Base-by-base conservation (phyloP, 306 rosid genomes). In the Vigna nakashimae region DNA sequence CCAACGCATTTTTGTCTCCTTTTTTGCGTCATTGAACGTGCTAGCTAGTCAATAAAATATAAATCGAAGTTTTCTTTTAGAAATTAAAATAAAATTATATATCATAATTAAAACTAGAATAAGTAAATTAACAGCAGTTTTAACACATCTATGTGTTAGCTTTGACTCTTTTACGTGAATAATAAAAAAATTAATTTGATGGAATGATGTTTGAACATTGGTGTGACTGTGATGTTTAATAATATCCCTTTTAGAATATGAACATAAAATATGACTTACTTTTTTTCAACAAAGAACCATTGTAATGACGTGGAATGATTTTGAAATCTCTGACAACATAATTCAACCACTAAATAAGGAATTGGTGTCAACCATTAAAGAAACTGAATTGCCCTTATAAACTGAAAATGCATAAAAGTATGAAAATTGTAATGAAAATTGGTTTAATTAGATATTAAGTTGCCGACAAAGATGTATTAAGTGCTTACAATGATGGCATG, bases 391-490 rank as follows among this genome's bases (percentile, higher is more conserved):
- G 24, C 48, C 2, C 17, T n/a, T 62, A 60, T 30, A 48, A 28
- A 48, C 7, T 48, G 26, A 63, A 63, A 30, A 30, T 30, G 5
- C 34, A 30, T 4, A 30, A 30, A 28, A 30, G 34, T 30, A 30
- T 30, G 34, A 30, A 63, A 24, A 1, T 24, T 0, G 2, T 13
- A 17, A 60, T 30, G 42, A 28, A 30, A 60, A 28, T 6, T 13
- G 6, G 18, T 1, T 5, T 43, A 20, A 43, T 43, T 42, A 43
- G 73, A 59, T 62, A 62, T 2, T 40, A 40, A 51, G 43, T 38
- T 65, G 65, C 65, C 16, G 49, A 76, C 69, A 65, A 64, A 64
- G 49, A 62, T 62, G 80, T 51, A 82, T 60, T 15, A 64, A 36
- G 49, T 64, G 48, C 49, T n/a, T 64, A 17, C 69, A 36, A 34